A percentile compares a stretch with the other conserved stretches of the same genome.
Conservation (phyloP, 2,329 filamentous ascomycete species). For the Didymella keratinophila region DNA sequence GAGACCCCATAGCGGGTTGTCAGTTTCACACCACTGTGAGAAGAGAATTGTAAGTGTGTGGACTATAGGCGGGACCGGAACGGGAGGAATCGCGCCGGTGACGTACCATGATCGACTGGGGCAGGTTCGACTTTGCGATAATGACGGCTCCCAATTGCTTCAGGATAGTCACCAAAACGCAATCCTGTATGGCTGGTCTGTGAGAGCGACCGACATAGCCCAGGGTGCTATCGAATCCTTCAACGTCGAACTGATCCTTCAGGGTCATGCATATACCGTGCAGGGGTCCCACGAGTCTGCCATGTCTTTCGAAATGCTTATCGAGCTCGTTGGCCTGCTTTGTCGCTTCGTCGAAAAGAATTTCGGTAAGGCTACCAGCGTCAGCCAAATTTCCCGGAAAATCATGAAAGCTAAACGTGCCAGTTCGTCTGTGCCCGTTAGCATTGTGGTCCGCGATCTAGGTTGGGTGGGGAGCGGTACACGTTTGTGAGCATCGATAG, state of each 20-base stretch:
- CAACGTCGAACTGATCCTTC: conserved; percentile 60
- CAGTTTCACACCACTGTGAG: conserved; percentile 65
- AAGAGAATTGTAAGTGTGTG: conserved; percentile 52
- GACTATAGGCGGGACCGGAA: conserved; percentile 35
- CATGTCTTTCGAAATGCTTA: conserved; percentile 45
- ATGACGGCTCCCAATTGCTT: conserved; percentile 60
- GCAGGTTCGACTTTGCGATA: conserved; percentile 61
- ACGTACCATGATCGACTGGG: conserved; percentile 64
- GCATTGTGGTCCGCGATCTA: conserved; percentile 5
- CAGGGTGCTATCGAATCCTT: conserved; percentile 59
- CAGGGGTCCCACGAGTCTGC: conserved; percentile 54
- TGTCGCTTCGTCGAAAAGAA: conserved; percentile 56
- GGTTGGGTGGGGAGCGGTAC: conserved; percentile 30
- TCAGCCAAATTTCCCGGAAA: conserved; percentile 60
- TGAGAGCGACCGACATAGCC: conserved; percentile 71
- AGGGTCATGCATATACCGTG: conserved; percentile 59
- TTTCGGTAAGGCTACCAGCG: conserved; percentile 54
- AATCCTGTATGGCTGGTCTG: conserved; percentile 59
- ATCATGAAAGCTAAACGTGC: conserved; percentile 54
- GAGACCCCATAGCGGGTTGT: conserved; percentile 68
- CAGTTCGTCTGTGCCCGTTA: conserved; percentile 54
- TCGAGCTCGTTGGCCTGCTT: conserved; percentile 54
- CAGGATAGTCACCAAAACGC: conserved; percentile 64
- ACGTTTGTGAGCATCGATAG: conserved; percentile 40
- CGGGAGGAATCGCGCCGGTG: conserved; percentile 2